Conservation (phyloP, 2,329 filamentous ascomycete genomes). For the Geosmithia morbida region DNA sequence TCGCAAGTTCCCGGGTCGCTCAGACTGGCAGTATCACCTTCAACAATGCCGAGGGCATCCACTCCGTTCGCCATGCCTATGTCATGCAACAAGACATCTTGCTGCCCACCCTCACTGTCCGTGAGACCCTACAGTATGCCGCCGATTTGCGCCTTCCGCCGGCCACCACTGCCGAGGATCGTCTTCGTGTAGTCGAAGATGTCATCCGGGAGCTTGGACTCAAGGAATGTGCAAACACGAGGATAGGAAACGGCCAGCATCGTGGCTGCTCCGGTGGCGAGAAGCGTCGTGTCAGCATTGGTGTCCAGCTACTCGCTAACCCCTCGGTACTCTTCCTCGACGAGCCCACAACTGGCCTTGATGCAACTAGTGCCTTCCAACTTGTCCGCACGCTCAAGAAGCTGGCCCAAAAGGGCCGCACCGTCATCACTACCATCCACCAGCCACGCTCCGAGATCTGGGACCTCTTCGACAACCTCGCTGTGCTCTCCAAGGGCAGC, state of each 20-base stretch:
- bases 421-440: slow-evolving; percentile 61
- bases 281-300: slow-evolving; percentile 62
- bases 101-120: slow-evolving; percentile 57
- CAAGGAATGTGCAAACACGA: slow-evolving; percentile 63
- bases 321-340: slow-evolving; percentile 67
- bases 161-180: slow-evolving; percentile 42
- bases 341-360: slow-evolving; percentile 65
- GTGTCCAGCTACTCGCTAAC: slow-evolving; percentile 66
- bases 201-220: slow-evolving; percentile 63
- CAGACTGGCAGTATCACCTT: slow-evolving; percentile 44
- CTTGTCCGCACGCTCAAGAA: slow-evolving; percentile 55
- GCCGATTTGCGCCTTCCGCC: slow-evolving; percentile 57
- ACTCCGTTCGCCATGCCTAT: slow-evolving; percentile 47
- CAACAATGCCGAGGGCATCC: slow-evolving; percentile 40
- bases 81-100: slow-evolving; percentile 67
- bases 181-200: slow-evolving; percentile 53
- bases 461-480: slow-evolving; percentile 58
- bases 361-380: slow-evolving; percentile 64
- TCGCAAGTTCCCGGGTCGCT: slow-evolving; percentile 36
- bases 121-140: slow-evolving; percentile 61
- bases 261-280: slow-evolving; percentile 69
- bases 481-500: slow-evolving; percentile 52
- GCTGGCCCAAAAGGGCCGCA: slow-evolving; percentile 53
- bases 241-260: slow-evolving; percentile 56
- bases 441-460: slow-evolving; percentile 70